phyloP scores from a whole-genome alignment of 177 flowering plant species.

The Vitis hybrid region DNA sequence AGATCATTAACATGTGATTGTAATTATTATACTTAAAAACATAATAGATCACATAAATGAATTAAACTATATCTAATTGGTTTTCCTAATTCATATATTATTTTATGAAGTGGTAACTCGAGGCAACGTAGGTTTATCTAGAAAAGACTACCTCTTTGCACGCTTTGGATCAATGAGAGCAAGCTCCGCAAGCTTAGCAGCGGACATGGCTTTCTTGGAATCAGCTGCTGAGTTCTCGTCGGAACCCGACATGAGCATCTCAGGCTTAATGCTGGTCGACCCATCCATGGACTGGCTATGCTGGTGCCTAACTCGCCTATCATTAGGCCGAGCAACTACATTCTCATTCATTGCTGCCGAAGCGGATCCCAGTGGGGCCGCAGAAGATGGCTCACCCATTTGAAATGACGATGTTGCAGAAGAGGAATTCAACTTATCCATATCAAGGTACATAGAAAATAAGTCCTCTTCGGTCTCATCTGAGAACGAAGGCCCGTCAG shows the following conservation, averaged over 20 bases:
- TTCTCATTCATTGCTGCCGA: slow-evolving; percentile 20
- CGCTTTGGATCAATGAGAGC: slow-evolving; percentile 97
- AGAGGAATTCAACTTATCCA: slow-evolving; percentile 79
- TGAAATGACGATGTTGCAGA: slow-evolving; percentile 62
- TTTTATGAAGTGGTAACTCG: too few species aligned
- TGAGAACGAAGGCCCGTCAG: slow-evolving; percentile 79
- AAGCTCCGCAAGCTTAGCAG: slow-evolving; percentile 95
- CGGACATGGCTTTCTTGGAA: slow-evolving; percentile 87
- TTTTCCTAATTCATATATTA: too few species aligned
- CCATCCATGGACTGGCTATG: slow-evolving; percentile 99
- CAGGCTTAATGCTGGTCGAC: slow-evolving; percentile 78
- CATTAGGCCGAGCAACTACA: slow-evolving; percentile 33
- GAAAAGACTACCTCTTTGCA: slow-evolving; percentile 71
- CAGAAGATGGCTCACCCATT: slow-evolving; percentile 50
- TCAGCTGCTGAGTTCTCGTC: slow-evolving; percentile 62
- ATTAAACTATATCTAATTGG: too few species aligned
- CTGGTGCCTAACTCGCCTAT: slow-evolving; percentile 87
- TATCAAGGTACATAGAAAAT: slow-evolving; percentile 83
- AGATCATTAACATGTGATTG: too few species aligned
- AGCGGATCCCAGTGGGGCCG: slow-evolving; percentile 2
- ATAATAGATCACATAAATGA: too few species aligned
- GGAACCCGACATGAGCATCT: slow-evolving; percentile 65
- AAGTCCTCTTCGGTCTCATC: slow-evolving; percentile 95
- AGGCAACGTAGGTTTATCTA: too few species aligned
- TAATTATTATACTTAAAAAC: too few species aligned